Base-by-base conservation (phyloP, 1,284 basidiomycete genomes). In the Ustilago crameri region DNA sequence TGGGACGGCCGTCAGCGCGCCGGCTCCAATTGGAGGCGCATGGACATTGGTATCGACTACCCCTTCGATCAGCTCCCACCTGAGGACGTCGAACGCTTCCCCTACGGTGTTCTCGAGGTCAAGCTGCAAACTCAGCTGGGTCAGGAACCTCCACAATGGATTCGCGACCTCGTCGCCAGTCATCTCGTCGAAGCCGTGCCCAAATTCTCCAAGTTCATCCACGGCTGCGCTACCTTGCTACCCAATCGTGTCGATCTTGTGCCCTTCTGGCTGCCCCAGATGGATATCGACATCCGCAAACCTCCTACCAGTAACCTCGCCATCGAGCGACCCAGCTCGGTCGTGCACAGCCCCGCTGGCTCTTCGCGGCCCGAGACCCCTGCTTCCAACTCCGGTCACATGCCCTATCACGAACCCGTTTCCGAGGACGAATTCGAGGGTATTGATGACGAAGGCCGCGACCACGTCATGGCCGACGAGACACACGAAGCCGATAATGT, bases 41-140 rank as follows among this genome's bases (percentile, higher is more conserved):
- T 88, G 70, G 96, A 98, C 83, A 90, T 96, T 65, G 93, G 93
- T 9, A 93, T 96, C 75, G 91, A 96, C 84, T 87, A 89, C 83
- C 95, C 96, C 3, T 98, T 98, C 83, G 87, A 91, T 12, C 90
- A 91, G 78, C 81, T 95, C 45, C 83, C 87, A 1, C 81, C 87
- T 4, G 91, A 91, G 62, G 95, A 98, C 84, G 63, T 82, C 38
- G 82, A 94, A 91, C 85, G 95, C 94, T 98, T 98, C 89, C 94
- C 93, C 84, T 93, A 87, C 70, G 90, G 94, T 46, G 92, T 98
- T 4, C 86, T 98, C 20, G 95, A 98, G 84, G 95, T 98, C 74
- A 98, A 98, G 85, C 85, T 98, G 41, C 95, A 98, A 84, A 98
- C 95, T 8, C 94, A 98, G 82, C 88, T 91, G 72, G 95, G 96